Evolutionary conservation across 78 protist genomes (phyloP), one percentile per base, ranked within the genome.

Genomic region (Chrysochromulina parva): DNA sequence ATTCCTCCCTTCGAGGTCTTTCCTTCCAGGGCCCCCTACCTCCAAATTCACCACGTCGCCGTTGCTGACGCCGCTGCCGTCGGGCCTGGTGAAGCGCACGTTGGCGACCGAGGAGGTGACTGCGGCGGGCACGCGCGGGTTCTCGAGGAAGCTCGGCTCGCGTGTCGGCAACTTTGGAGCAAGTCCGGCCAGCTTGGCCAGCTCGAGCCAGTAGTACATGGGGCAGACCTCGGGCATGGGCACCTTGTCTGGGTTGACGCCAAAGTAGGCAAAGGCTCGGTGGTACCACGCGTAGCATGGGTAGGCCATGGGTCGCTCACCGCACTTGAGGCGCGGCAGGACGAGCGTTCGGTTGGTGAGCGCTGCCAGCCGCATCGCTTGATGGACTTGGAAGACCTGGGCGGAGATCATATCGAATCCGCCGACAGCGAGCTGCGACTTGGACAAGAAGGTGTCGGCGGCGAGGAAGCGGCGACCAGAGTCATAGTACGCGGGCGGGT

Each of bases 231-330:
- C 38, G 11, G 82, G 82, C 82, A 74, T 28, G 52, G 6, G 5
- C n/a, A 69, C 78, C n/a, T 17, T 5, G 16, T 69, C 50, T 2
- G 50, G 28, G 28, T 5, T 17, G n/a, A 5, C 22, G 13, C 82
- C 82, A 13, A 48, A 74, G 55, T 74, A 74, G 5, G 57, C 82
- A 53, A 74, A 16, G 57, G 82, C 82, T 3, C 82, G 82, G 55
- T 74, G 82, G 82, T 74, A 74, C 82, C 82, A 74, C 53, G 57
- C 82, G 55, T 74, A 74, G 82, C 82, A 74, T 13, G 82, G 82
- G 82, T 74, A 74, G 28, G 82, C 82, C 82, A 74, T 74, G 57
- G 82, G 26, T 11, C 24, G 14, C 13, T 74, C 57, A 2, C 55
- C 82, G 55, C 82, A 74, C 82, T 17, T 2, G 28, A 74, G 82